Evolutionary conservation across 75 land plant genomes (phyloP), one percentile per base, ranked within the genome.

Genomic region (Azolla pinnata): DNA sequence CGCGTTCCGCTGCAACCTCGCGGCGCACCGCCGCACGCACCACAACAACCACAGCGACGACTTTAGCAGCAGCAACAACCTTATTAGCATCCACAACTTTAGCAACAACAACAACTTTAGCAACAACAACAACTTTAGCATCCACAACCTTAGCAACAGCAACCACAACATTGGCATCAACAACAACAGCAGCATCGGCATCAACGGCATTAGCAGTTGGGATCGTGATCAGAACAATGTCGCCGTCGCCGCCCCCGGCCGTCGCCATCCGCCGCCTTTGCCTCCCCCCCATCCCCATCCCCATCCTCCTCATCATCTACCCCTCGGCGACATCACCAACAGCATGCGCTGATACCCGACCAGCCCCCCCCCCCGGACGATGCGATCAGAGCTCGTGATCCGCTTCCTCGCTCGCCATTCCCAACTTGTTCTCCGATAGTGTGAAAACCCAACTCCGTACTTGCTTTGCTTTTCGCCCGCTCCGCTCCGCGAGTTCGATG

Each of bases 1-100:
- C 4, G 76, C 76, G 4, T 74, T 74, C 62, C 62, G 57, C n/a
- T 74, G 76, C 61, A 74, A 74, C 35, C 57, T 74, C 0, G 76
- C 72, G 0, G 76, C 76, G 0, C 76, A 74, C 61, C 60, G 62
- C 47, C 54, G 54, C 12, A n/a, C 50, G 0, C 65, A 62, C 29
- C 73, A 74, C 24, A 57, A 44, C 18, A 61, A 66, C 31, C 75
- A 52, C 74, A 66, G 14, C 59, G 10, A 18, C 10, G 57, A 0
- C 44, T 32, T 0, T 29, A 38, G 12, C 7, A 7, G 14, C 42
- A 38, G 42, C 42, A 8, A 38, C 12, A 8, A 14, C 42, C 42
- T 7, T 14, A 7, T 14, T 38, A 7, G 7, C 14, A 38, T 14
- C 42, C 7, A 8, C 14, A 38, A 7, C 12, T 8, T 38, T 14